Percentiles rank a stretch among this genome's conserved stretches.
Conservation (phyloP, 2,329 filamentous ascomycete genomes). For the Talaromyces albobiverticillius region DNA sequence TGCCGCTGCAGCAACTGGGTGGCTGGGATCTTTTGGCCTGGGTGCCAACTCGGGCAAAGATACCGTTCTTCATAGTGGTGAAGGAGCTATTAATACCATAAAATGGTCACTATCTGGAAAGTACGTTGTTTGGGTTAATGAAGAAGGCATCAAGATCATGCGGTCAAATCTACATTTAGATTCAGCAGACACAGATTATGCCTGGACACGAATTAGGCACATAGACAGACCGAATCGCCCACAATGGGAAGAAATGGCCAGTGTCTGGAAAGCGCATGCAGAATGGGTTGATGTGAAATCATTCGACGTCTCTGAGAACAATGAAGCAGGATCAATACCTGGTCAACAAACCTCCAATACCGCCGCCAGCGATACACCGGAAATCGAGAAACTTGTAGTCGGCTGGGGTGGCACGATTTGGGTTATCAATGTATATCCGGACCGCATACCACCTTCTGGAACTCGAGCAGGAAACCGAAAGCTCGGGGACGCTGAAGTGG, state of each 20-base stretch:
- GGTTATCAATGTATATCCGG: slow-evolving; percentile 87
- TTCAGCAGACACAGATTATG: slow-evolving; percentile 70
- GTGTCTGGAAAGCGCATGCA: slow-evolving; percentile 85
- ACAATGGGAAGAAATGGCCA: slow-evolving; percentile 93
- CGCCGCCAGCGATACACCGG: slow-evolving; percentile 40
- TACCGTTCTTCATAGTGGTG: slow-evolving; percentile 82
- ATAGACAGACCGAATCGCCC: slow-evolving; percentile 82
- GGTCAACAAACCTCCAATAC: slow-evolving; percentile 41
- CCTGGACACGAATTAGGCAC: slow-evolving; percentile 93
- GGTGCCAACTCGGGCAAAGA: slow-evolving; percentile 78
- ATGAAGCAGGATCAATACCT: slow-evolving; percentile 23
- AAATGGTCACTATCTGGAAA: slow-evolving; percentile 93
- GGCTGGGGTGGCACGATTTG: slow-evolving; percentile 96
- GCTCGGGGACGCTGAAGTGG: slow-evolving; percentile 80
- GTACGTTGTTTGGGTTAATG: slow-evolving; percentile 93
- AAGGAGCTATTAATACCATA: slow-evolving; percentile 85
- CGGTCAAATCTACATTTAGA: slow-evolving; percentile 81
- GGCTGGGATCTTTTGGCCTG: slow-evolving; percentile 85
- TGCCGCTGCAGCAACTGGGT: slow-evolving; percentile 78
- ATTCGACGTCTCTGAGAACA: slow-evolving; percentile 69
- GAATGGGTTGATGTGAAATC: slow-evolving; percentile 90
- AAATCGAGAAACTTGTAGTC: slow-evolving; percentile 73
- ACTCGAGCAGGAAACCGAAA: slow-evolving; percentile 52
- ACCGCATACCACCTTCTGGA: slow-evolving; percentile 42
- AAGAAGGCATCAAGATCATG: slow-evolving; percentile 98